Evolutionary conservation across 2,329 filamentous ascomycete species (phyloP).

Genomic region (Diaporthe humulicola): DNA sequence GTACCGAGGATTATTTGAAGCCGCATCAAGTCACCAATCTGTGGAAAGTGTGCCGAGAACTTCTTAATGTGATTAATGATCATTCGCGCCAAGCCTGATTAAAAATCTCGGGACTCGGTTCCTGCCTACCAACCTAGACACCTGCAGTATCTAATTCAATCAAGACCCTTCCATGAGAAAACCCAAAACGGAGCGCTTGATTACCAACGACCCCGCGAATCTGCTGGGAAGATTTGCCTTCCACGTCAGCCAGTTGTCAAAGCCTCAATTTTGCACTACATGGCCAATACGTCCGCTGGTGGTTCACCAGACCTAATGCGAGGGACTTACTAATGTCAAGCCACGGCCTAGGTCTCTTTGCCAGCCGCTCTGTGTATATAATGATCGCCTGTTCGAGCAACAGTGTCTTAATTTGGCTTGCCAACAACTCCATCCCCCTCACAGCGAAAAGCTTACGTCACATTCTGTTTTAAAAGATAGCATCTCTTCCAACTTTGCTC

Average conservation of each 20-base stretch:
- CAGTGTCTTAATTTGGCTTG: neutral
- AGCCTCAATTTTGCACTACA: neutral
- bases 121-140: neutral
- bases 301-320: neutral
- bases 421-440: neutral
- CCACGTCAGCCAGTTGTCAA: too few species aligned
- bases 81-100: neutral
- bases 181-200: neutral
- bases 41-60: neutral
- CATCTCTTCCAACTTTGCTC: neutral
- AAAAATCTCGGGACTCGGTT: neutral
- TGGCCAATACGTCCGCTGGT: neutral
- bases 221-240: neutral
- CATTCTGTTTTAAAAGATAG: neutral
- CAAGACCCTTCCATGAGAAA: neutral
- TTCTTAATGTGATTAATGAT: neutral
- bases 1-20: neutral
- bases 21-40: neutral
- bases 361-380: neutral
- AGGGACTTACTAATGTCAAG: neutral
- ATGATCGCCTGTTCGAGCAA: neutral
- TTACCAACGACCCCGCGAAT: neutral
- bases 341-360: neutral
- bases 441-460: neutral
- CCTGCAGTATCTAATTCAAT: neutral